Evolutionary conservation across 768 basidiomycete genomes (phyloP), one percentile per base, ranked within the genome.

Genomic region (Phlebiopsis flavidoalba): DNA sequence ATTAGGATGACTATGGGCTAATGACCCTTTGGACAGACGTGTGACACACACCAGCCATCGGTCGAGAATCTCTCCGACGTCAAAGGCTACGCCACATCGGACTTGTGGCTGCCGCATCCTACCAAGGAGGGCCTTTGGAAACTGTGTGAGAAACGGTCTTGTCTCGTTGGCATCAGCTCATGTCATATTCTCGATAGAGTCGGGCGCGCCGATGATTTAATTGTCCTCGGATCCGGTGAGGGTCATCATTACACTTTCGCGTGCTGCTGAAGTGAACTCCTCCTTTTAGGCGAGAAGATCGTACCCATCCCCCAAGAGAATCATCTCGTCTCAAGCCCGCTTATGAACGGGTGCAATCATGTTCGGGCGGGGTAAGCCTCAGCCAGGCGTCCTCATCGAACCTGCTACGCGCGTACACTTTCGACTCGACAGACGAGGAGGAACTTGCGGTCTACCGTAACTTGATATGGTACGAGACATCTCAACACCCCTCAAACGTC

Each of bases 331-430:
- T 55, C 63, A 3, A 57, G 58, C 43, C 60, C 65, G 12, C 43
- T 51, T 11, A 55, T 64, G 31, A 33, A 31, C n/a, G 2, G 58
- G 52, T 10, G 66, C 60, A 5, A 62, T 67, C 22, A 67, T 67
- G 64, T 67, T 67, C 37, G 66, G 66, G 1, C 50, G 66, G 24
- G 65, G 37, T 12, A 19, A 45, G n/a, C 26, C 45, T 8, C 62
- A 65, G 31, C 61, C 60, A 14, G 66, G 66, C 1, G 47, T 67
- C 21, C 48, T 67, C 5, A 37, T 67, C 52, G 61, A 65, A 19
- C 64, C 64, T 8, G 12, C 45, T 10, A 40, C 61, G 3, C n/a
- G 53, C 52, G 10, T 21, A 52, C 40, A 53, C 35, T 5, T 35
- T 67, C 14, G 60, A 63, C 40, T 54, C 58, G 5, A 43, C 24